A percentile compares a stretch with the other conserved stretches of the same genome.
Evolutionary conservation across 768 basidiomycete genomes (phyloP).

Genomic region (Russula earlei): DNA sequence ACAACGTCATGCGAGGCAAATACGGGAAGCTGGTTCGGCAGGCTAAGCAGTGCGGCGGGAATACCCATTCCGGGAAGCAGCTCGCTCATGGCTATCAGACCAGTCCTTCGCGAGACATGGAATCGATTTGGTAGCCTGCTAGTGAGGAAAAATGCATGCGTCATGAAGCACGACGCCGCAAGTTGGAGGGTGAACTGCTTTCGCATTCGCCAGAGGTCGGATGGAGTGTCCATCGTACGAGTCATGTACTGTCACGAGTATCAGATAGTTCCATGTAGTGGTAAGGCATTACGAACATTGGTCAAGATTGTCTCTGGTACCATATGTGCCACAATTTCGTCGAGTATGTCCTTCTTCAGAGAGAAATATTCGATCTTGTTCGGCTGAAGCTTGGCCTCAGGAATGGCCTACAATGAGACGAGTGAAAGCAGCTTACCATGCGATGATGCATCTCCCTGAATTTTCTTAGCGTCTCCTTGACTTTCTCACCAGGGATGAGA

Average conservation of each 20-base stretch:
- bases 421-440: slow-evolving; percentile 30
- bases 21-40: slow-evolving; percentile 39
- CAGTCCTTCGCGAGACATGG: slow-evolving; percentile 82
- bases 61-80: slow-evolving; percentile 61
- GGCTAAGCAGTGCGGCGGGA: slow-evolving; percentile 20
- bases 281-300: slow-evolving; percentile 41
- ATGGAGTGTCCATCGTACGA: slow-evolving; percentile 70
- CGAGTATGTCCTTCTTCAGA: slow-evolving; percentile 75
- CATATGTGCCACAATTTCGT: slow-evolving; percentile 81
- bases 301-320: slow-evolving; percentile 82
- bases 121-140: slow-evolving; percentile 79
- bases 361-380: slow-evolving; percentile 56
- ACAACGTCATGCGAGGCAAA: slow-evolving; percentile 80
- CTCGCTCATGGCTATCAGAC: slow-evolving; percentile 88
- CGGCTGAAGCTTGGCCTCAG: slow-evolving; percentile 31
- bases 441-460: slow-evolving; percentile 36
- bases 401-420: background rate
- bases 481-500: slow-evolving; percentile 76
- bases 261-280: background rate
- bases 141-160: slow-evolving; percentile 75
- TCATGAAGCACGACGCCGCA: slow-evolving; percentile 86
- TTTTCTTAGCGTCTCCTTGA: slow-evolving; percentile 58
- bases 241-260: slow-evolving; percentile 68
- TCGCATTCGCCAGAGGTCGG: slow-evolving; percentile 91
- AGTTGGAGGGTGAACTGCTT: slow-evolving; percentile 93